phyloP scores from a whole-genome alignment of 495 filamentous ascomycete genomes.

The Aspergillus leporis region DNA sequence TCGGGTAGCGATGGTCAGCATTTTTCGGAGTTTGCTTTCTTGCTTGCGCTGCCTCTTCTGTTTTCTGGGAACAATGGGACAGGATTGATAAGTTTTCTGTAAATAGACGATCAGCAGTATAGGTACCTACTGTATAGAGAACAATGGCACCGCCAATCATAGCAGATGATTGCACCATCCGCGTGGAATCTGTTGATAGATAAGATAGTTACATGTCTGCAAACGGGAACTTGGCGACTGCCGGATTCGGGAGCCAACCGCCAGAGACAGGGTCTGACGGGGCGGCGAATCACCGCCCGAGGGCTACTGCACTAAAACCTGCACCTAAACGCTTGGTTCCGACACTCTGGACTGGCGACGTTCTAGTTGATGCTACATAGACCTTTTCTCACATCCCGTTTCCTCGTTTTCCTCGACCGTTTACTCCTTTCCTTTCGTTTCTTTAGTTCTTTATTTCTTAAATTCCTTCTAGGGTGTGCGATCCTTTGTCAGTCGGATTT shows the following conservation, averaged over 20 bases:
- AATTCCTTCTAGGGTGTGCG: neutral
- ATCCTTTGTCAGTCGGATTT: neutral
- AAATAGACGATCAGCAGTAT: conserved; percentile 14
- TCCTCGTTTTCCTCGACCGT: neutral
- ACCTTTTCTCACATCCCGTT: neutral
- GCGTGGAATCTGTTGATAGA: neutral
- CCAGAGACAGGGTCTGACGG: neutral
- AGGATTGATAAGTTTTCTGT: conserved; percentile 10
- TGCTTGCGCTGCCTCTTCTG: neutral
- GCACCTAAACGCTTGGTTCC: conserved; percentile 5
- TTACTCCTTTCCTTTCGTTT: neutral
- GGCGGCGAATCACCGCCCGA: conserved; percentile 1
- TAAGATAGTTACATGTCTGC: conserved; percentile 19
- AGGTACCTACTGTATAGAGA: too few species aligned
- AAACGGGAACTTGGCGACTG: conserved; percentile 17
- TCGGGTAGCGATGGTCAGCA: conserved; percentile 1
- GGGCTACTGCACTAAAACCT: neutral
- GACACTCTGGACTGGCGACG: neutral
- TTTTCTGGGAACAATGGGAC: conserved; percentile 3
- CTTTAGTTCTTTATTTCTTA: neutral
- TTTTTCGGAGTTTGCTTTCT: conserved; percentile 2
- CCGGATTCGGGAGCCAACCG: conserved; percentile 13
- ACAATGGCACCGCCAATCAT: conserved; percentile 1
- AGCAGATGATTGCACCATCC: neutral
- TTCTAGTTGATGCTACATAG: neutral